Evolutionary conservation across 805 yeast genomes (phyloP).

Genomic region (Brettanomyces custersianus): DNA sequence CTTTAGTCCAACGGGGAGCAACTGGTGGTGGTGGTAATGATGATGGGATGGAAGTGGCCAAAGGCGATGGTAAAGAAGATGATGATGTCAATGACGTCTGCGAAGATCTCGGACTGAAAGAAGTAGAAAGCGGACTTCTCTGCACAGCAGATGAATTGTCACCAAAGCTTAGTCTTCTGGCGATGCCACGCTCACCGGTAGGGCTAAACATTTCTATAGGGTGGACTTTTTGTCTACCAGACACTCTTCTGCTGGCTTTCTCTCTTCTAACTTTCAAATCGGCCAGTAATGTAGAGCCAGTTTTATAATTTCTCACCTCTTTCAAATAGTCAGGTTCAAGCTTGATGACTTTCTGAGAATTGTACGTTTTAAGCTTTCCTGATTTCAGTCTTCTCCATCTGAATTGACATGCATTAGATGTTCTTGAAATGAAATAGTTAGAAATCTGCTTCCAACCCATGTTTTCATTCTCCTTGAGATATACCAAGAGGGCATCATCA

Average conservation of each 20-base stretch:
- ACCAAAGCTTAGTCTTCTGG: too few species aligned
- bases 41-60: neutral
- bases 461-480: constrained; percentile 70
- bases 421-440: constrained; percentile 64
- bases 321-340: constrained; percentile 1
- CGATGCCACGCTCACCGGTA: too few species aligned
- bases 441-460: constrained; percentile 89
- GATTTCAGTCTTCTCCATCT: constrained; percentile 71
- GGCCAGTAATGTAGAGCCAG: constrained; percentile 2
- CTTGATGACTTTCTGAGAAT: constrained; percentile 1
- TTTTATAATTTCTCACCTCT: constrained; percentile 1
- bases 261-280: neutral
- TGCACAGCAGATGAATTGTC: too few species aligned
- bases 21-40: constrained; percentile 1
- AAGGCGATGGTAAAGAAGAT: neutral
- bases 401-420: constrained; percentile 86
- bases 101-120: neutral
- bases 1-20: constrained; percentile 40
- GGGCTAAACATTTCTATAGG: too few species aligned
- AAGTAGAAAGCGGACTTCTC: too few species aligned
- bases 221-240: too few species aligned
- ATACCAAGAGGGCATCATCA: constrained; percentile 64
- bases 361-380: constrained; percentile 28
- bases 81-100: too few species aligned
- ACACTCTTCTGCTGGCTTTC: neutral